phyloP scores from a whole-genome alignment of 2,329 filamentous ascomycete species.

The Hypoxylon sp. region DNA sequence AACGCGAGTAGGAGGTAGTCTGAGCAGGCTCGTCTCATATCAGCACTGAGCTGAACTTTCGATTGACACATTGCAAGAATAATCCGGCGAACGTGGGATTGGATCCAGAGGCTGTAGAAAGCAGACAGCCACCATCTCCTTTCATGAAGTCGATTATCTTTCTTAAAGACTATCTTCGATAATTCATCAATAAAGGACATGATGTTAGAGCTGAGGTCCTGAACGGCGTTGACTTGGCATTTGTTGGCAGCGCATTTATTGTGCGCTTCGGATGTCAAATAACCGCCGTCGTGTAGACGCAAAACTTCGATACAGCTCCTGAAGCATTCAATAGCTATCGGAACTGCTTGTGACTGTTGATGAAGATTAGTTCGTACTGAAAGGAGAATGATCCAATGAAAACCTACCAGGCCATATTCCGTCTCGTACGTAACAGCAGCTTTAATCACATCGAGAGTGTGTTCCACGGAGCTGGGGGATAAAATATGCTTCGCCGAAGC shows the following conservation, averaged over 20 bases:
- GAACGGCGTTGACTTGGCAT: slow-evolving; percentile 30
- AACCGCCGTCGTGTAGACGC: slow-evolving; percentile 26
- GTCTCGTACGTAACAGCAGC: slow-evolving; percentile 36
- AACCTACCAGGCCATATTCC: slow-evolving; percentile 39
- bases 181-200: slow-evolving; percentile 34
- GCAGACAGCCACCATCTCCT: slow-evolving; percentile 41
- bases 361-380: not conserved
- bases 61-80: slow-evolving; percentile 24
- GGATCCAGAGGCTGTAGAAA: slow-evolving; percentile 41
- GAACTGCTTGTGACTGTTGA: slow-evolving; percentile 27
- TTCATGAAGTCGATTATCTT: slow-evolving; percentile 37
- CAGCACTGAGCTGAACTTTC: slow-evolving; percentile 12
- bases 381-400: not conserved
- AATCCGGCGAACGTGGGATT: slow-evolving; percentile 39
- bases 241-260: slow-evolving; percentile 18
- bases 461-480: slow-evolving; percentile 20
- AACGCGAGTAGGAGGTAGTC: slow-evolving; percentile 34
- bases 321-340: slow-evolving; percentile 35
- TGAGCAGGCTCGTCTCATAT: slow-evolving; percentile 23
- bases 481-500: slow-evolving; percentile 25
- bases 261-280: slow-evolving; percentile 25
- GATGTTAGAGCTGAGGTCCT: slow-evolving; percentile 31
- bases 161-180: slow-evolving; percentile 37
- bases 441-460: slow-evolving; percentile 36
- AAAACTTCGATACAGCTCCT: slow-evolving; percentile 38